Evolutionary conservation across 495 filamentous ascomycete genomes (phyloP), one percentile per base, ranked within the genome.

Genomic region (Aspergillus bertholletiae): DNA sequence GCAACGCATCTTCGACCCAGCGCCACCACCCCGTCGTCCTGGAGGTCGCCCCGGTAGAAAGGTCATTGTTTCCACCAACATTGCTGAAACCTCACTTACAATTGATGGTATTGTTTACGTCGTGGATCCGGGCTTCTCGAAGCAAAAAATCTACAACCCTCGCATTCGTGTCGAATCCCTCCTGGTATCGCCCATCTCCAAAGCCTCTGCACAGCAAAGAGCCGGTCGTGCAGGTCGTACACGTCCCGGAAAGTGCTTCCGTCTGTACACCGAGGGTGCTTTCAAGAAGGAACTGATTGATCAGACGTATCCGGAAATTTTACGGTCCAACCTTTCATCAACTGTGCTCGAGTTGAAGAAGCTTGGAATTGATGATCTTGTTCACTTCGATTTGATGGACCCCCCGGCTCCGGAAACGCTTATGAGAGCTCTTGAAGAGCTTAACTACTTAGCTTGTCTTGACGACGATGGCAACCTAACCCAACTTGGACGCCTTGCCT

Each of bases 61-160:
- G 69, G 86, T 86, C 68, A 93, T 99, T 59, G 84, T 99, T 26
- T 87, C 92, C 5, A 99, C 95, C 47, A 99, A 99, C 67, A 97
- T 99, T 67, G 95, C 95, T 7, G 95, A 99, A 74, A 99, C 95
- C 0, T 90, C 85, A 55, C 84, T 97, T 66, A 99, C 95, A 35
- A 99, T 99, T 49, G 95, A 99, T 67, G 95, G 95, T 66, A 97
- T 99, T 55, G 95, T 99, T 22, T 99, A 96, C 59, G 95, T 99
- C 17, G 92, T 99, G 8, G 95, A 99, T 66, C 94, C 95, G 7
- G 95, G 95, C 20, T 99, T 99, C 75, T 96, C 89, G 69, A 99
- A 99, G 79, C 95, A 99, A 68, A 99, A 99, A 74, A 92, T 99
- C 57, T 99, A 97, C 80, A 96, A 97, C 65, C 93, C 95, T 22